These are phyloP conservation scores for Dillenia turbinata DNA, from an alignment of 164 flowering plant genomes.

Conservation along the genomic window DNA sequence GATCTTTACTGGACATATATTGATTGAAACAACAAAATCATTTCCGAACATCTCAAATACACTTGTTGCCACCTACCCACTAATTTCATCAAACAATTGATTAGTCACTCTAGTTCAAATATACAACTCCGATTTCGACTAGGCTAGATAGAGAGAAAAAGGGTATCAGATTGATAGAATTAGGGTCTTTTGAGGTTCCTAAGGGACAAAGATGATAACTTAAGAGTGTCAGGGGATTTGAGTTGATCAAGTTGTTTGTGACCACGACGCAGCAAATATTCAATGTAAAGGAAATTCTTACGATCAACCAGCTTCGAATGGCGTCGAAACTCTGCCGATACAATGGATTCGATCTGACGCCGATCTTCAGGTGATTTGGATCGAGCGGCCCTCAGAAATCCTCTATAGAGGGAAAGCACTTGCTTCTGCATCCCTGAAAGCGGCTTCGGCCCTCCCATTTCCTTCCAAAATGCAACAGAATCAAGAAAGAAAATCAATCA, in stretches of 20 bases:
- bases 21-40: no score
- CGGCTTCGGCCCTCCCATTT: conserved; percentile 35
- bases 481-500: no score
- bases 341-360: conserved; percentile 45
- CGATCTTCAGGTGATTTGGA: conserved; percentile 56
- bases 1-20: no score
- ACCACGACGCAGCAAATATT: conserved; percentile 69
- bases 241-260: conserved; percentile 74
- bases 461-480: not conserved
- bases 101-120: no score
- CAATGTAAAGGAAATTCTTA: conserved; percentile 68
- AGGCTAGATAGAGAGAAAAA: no score
- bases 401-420: conserved; percentile 62
- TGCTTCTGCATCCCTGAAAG: conserved; percentile 78
- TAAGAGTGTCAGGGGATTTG: conserved; percentile 40
- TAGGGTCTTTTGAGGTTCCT: not conserved
- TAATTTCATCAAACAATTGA: no score
- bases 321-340: conserved; percentile 59
- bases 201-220: conserved; percentile 37
- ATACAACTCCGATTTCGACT: no score
- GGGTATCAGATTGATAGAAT: not conserved
- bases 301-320: conserved; percentile 56
- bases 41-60: no score
- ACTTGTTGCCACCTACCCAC: no score
- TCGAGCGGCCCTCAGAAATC: conserved; percentile 68